Percentiles rank a stretch among this genome's conserved stretches.
phyloP scores from a whole-genome alignment of 768 basidiomycete species.

The Lepiota venenata region DNA sequence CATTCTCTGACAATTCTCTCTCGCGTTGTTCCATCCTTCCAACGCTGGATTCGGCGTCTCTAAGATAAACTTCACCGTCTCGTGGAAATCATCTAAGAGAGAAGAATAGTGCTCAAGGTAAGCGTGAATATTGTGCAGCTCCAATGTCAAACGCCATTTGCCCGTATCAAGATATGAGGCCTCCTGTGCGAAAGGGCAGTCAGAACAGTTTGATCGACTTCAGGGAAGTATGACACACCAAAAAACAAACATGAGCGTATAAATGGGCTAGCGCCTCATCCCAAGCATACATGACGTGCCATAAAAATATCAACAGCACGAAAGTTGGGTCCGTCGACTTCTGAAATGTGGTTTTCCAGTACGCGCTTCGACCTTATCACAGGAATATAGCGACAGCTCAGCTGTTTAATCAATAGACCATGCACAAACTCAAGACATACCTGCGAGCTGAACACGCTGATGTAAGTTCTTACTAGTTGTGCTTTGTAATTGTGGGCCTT shows the following conservation, averaged over 20 bases:
- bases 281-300: constrained; percentile 62
- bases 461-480: constrained; percentile 33
- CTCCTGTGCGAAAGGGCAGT: constrained; percentile 31
- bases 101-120: constrained; percentile 54
- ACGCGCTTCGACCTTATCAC: constrained; percentile 20
- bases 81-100: constrained; percentile 50
- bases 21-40: constrained; percentile 14
- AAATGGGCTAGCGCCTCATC: constrained; percentile 54
- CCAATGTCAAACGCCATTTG: constrained; percentile 36
- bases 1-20: constrained; percentile 15
- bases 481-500: constrained; percentile 25
- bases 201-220: not conserved
- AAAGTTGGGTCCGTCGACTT: constrained; percentile 50
- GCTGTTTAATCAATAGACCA: too few species aligned
- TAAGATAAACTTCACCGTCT: constrained; percentile 46
- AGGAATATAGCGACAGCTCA: too few species aligned
- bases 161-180: constrained; percentile 24
- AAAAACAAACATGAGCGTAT: constrained; percentile 45
- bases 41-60: constrained; percentile 48
- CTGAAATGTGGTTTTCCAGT: constrained; percentile 42
- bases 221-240: constrained; percentile 27
- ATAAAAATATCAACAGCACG: constrained; percentile 46
- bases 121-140: constrained; percentile 54
- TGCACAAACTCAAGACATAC: constrained; percentile 20
- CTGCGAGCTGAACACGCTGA: constrained; percentile 33